Evolutionary conservation across 176 grass and related monocot species (phyloP), one percentile per base, ranked within the genome.

Genomic region (Thinopyrum elongatum): DNA sequence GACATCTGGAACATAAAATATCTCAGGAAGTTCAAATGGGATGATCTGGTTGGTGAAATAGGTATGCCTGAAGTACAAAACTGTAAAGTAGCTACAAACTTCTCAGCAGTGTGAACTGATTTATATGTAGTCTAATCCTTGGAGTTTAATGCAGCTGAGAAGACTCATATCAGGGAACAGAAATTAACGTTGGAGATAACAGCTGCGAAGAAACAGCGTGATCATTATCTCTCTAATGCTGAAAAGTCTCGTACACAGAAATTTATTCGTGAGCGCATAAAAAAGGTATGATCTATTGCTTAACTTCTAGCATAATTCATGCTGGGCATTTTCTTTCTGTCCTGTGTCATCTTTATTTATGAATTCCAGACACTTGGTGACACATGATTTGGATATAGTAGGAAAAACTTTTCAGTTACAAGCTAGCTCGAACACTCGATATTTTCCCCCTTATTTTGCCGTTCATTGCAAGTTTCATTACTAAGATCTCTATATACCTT

Each of bases 1-100:
- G 96, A 98, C 66, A 95, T 98, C 86, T 98, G 96, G 96, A 98
- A 95, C 70, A 95, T 98, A 79, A 98, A 92, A 64, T 95, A 95
- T 70, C 90, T 98, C 70, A 94, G 90, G 63, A 95, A 95, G 79
- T 98, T 98, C 90, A 98, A 94, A 88, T 98, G 96, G 96, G 96
- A 98, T 91, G 96, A 98, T 79, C 92, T 95, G 21, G 90, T 89
- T 84, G 87, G 93, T 79, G 97, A 98, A 88, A 90, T 88, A 85
- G 92, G 94, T 98, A 92, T 7, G 82, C 65, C 27, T 31, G 8
- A 78, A 57, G 19, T 90, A 81, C 49, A 59, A 78, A 65, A 25
- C 29, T 19, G 21, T 8, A 39, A 67, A 58, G 25, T 28, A 63
- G 33, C 58, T 78, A 73, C 42, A 49, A 74, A 64, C 33, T 81